Evolutionary conservation across 148 eudicot species (phyloP).

Genomic region (Selenicereus undatus): DNA sequence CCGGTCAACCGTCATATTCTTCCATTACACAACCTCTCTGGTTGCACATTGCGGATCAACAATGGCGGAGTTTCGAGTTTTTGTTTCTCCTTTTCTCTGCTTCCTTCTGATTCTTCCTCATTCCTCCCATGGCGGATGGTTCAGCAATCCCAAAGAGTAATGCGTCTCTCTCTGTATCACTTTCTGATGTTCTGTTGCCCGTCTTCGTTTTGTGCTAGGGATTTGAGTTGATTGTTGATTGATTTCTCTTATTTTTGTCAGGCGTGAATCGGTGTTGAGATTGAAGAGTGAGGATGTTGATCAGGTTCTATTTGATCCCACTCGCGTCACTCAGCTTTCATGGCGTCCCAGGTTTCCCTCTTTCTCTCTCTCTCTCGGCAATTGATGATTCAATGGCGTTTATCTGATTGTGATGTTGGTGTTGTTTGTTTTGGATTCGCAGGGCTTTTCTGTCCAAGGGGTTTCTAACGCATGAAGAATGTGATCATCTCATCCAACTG

Average conservation of each 20-base stretch:
- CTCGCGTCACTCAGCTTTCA: slow-evolving; percentile 75
- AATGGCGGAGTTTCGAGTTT: neutral
- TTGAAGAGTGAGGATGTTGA: slow-evolving; percentile 38
- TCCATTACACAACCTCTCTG: neutral
- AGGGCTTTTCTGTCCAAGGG: slow-evolving; percentile 77
- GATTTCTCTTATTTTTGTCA: neutral
- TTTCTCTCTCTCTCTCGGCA: neutral
- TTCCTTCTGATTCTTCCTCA: slow-evolving; percentile 17
- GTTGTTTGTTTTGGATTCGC: slow-evolving; percentile 4
- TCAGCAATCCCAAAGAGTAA: slow-evolving; percentile 21
- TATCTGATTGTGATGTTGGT: neutral
- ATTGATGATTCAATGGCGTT: neutral
- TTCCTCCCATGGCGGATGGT: slow-evolving; percentile 25
- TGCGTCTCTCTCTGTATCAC: neutral
- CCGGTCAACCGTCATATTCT: neutral
- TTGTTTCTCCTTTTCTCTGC: slow-evolving; percentile 20
- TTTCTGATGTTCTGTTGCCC: neutral
- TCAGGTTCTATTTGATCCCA: slow-evolving; percentile 54
- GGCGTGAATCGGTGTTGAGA: slow-evolving; percentile 43
- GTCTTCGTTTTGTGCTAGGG: neutral
- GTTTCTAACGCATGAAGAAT: slow-evolving; percentile 69
- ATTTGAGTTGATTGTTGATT: neutral
- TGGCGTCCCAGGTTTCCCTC: slow-evolving; percentile 74
- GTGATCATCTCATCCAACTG: slow-evolving; percentile 85
- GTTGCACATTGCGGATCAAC: neutral